Evolutionary conservation across 768 basidiomycete species (phyloP).

Genomic region (Pulveroboletus frians): DNA sequence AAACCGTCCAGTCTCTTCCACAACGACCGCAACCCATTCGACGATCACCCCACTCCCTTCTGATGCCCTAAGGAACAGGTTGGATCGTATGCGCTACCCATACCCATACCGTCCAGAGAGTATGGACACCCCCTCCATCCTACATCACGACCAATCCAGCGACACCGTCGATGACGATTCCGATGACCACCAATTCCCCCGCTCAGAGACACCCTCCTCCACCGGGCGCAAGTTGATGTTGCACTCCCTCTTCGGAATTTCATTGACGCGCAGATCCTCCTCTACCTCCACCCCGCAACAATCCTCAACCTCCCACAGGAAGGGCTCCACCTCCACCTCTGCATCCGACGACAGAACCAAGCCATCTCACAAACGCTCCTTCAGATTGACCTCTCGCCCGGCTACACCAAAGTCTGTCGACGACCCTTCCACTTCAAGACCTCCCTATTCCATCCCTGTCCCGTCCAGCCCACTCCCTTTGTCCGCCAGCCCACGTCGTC

Average conservation of each 20-base stretch:
- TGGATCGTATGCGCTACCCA: conserved; percentile 12
- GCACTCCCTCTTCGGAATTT: conserved; percentile 26
- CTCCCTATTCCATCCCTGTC: conserved; percentile 21
- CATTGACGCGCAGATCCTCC: conserved; percentile 26
- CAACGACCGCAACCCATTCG: conserved; percentile 56
- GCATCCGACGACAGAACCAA: conserved; percentile 12
- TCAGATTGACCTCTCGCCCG: conserved; percentile 29
- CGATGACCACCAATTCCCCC: conserved; percentile 20
- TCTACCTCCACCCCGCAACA: conserved; percentile 16
- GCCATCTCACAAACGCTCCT: conserved; percentile 28
- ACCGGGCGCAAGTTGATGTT: conserved; percentile 19
- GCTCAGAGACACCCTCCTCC: conserved; percentile 29
- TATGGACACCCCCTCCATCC: conserved; percentile 8
- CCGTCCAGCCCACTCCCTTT: conserved; percentile 30
- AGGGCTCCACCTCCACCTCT: conserved; percentile 23
- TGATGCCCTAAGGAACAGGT: conserved; percentile 27
- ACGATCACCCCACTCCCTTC: conserved; percentile 58
- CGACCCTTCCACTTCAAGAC: conserved; percentile 17
- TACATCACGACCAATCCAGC: conserved; percentile 12
- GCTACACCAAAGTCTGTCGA: conserved; percentile 26
- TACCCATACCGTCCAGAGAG: conserved; percentile 14
- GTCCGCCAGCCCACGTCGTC: conserved; percentile 31
- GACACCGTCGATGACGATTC: conserved; percentile 11
- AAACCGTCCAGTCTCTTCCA: conserved; percentile 62
- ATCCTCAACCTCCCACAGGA: conserved; percentile 16